Base-by-base conservation (phyloP, 306 rosid species). In the Gleditsia sinensis region DNA sequence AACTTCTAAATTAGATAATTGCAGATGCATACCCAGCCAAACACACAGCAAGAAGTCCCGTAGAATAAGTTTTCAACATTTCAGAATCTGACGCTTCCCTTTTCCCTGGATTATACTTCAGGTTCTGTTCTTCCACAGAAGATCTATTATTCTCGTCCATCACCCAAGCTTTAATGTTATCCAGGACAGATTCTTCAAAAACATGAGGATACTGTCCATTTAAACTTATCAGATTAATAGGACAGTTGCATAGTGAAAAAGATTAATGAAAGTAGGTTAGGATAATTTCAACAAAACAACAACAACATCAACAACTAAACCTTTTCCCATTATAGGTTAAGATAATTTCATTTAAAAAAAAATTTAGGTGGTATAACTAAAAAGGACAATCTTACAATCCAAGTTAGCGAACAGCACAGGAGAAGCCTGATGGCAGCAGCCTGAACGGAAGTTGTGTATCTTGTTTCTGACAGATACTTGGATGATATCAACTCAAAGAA, bases 401-500 rank as follows among this genome's bases (percentile, higher is more conserved):
- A 90, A 73, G 96, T 88, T 16, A 86, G 81, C 3, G 99, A 95
- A 83, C 98, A 92, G 80, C 89, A 70, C 45, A 92, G 59, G 57
- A 92, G 84, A 79, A 95, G 90, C 75, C 99, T 90, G 20, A 85
- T 72, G 65, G 95, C 73, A 64, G 99, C 97, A 67, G 98, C 97
- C 83, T 80, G 91, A 74, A 95, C 34, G 0, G 96, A 80, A 67
- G 75, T 72, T 0, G 96, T 68, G 85, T 87, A 92, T 61, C 96
- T 82, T 0, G 83, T 23, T 61, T 92, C 99, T 34, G 87, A 83
- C 66, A 95, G 88, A 85, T 87, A 90, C 82, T 83, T 95, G 0
- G 90, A 78, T 57, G 99, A 95, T 80, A 95, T 85, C 69, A 95
- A 95, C 72, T 95, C 99, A 37, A 92, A 90, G 80, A 95, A 95